Base-by-base conservation (phyloP, 2,329 filamentous ascomycete species). In the Aspergillus pseudotamarii region DNA sequence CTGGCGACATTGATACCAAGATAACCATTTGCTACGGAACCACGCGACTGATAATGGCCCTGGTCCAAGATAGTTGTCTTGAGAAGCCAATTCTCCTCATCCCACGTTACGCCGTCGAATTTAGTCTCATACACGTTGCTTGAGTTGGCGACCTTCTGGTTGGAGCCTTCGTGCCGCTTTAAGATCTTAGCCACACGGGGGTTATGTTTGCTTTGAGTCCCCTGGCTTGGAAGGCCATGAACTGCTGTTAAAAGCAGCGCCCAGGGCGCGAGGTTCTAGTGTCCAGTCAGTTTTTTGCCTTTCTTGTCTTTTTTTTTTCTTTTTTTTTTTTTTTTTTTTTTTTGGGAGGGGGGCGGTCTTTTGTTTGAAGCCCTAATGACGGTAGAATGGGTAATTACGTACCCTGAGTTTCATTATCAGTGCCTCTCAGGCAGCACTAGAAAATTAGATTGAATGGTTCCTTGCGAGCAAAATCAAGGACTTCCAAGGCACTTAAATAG, bases 1-100 rank as follows among this genome's bases (percentile, higher is more conserved):
- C 86, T 83, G 28, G 87, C 87, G 32, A 89, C 80, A 65, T 84
- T 88, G 70, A 89, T 87, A 10, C 88, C 88, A 6, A 89, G 73
- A 67, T 90, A 90, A 23, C 88, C 88, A 72, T 90, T 90, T 5
- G 85, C 85, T 45, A 88, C 78, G 14, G 84, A 84, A 21, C 86
- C 82, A 50, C 88, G 86, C 4, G 86, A 84, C 70, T 89, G 85
- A 68, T 85, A 87, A 68, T 87, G 82, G 34, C 86, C 85, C 75
- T 83, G 83, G 63, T 87, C 83, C 16, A 89, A 75, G 11, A 75
- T 73, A 12, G 79, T 84, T 11, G 85, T 88, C 6, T 78, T 81
- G 26, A 89, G 75, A 16, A 79, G 74, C 87, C 87, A 89, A 45
- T 83, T 82, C 26, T 81, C 79, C 64, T 87, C 82, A 71, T 89